Evolutionary conservation across 2,329 filamentous ascomycete species (phyloP).

Genomic region (Cladorrhinum sp.): DNA sequence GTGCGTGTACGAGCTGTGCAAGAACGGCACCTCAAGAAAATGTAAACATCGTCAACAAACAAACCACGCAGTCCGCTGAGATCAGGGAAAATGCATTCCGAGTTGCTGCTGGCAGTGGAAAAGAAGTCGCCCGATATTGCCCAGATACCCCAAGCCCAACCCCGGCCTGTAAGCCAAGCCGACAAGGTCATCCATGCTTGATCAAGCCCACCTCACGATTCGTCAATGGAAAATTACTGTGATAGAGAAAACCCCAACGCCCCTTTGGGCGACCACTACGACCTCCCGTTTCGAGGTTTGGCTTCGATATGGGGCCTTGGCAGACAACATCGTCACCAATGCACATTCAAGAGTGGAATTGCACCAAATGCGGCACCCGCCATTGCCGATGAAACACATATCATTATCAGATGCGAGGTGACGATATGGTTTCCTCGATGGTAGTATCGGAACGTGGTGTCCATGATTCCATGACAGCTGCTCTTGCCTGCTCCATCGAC

Average conservation of each 20-base stretch:
- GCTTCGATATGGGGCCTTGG: conserved; percentile 3
- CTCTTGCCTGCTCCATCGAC: neutral
- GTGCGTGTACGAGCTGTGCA: conserved; percentile 6
- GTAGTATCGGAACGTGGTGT: neutral
- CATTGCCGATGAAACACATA: conserved; percentile 4
- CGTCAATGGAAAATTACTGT: neutral
- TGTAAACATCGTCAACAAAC: neutral
- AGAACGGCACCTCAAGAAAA: neutral
- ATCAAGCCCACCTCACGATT: neutral
- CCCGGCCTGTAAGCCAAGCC: conserved; percentile 18
- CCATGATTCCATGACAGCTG: neutral
- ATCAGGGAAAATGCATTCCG: conserved; percentile 6
- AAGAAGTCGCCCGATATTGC: conserved; percentile 10
- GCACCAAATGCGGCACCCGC: neutral
- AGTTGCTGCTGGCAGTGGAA: conserved; percentile 1
- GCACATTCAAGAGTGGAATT: neutral
- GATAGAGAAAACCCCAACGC: neutral
- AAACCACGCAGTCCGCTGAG: neutral
- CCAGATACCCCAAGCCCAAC: conserved; percentile 4
- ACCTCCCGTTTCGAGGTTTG: conserved; percentile 6
- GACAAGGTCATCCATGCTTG: conserved; percentile 8
- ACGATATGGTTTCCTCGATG: conserved; percentile 1
- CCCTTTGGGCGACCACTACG: neutral
- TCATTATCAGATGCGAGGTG: neutral
- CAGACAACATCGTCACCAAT: conserved; percentile 1